Percentiles rank a stretch among this genome's conserved stretches.
These are phyloP conservation scores for Rhodotorula sp. DNA, from an alignment of 1,284 basidiomycete species.

Conservation along the genomic window DNA sequence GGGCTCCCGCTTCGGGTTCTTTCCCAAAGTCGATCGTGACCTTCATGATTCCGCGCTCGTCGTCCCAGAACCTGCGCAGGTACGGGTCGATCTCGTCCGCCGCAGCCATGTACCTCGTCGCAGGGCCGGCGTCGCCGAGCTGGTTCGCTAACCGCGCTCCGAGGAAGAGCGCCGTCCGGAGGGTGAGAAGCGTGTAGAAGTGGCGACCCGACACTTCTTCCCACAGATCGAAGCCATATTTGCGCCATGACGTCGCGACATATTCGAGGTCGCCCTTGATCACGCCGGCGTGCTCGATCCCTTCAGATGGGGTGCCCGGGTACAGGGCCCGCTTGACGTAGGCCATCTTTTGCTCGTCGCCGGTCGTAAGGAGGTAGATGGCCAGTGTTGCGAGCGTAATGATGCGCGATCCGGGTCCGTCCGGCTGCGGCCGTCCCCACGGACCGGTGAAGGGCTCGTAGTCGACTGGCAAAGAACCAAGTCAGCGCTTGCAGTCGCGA, in stretches of 20 bases:
- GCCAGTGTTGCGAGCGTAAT: constrained; percentile 53
- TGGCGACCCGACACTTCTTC: constrained; percentile 51
- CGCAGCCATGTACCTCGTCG: constrained; percentile 47
- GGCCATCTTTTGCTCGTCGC: constrained; percentile 43
- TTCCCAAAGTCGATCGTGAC: constrained; percentile 43
- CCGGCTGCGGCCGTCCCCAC: constrained; percentile 43
- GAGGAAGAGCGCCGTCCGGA: constrained; percentile 49
- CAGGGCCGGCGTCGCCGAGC: constrained; percentile 48
- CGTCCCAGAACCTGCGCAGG: constrained; percentile 49
- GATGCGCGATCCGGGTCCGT: constrained; percentile 55
- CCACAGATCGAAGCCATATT: constrained; percentile 50
- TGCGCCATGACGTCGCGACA: constrained; percentile 49
- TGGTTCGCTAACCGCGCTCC: constrained; percentile 50
- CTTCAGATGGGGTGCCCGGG: constrained; percentile 34
- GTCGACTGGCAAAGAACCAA: neutral
- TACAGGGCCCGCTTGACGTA: constrained; percentile 51
- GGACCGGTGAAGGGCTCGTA: constrained; percentile 33
- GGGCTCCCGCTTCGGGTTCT: constrained; percentile 10
- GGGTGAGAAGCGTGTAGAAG: constrained; percentile 52
- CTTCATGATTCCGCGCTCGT: constrained; percentile 43
- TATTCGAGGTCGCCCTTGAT: constrained; percentile 57
- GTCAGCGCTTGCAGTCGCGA: no score
- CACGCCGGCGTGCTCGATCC: constrained; percentile 42
- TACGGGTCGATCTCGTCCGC: constrained; percentile 42
- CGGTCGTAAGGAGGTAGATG: constrained; percentile 50